Conservation (phyloP, 192 early-diverging fungal species). For the Coemansia sp. region DNA sequence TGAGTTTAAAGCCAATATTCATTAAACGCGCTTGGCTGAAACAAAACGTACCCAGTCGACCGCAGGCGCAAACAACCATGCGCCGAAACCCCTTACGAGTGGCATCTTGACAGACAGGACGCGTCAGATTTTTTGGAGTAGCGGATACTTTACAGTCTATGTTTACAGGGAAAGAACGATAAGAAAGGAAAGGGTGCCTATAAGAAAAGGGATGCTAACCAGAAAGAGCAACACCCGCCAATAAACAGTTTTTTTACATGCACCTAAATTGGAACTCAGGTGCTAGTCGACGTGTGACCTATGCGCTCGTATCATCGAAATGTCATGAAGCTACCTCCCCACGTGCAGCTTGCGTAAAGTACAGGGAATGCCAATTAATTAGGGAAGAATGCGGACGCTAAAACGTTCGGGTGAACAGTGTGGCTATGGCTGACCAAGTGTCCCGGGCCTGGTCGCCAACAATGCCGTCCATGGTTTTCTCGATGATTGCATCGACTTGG, state of each 20-base stretch:
- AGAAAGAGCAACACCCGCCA: not conserved
- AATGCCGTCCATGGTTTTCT: constrained; percentile 40
- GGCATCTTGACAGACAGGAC: no score
- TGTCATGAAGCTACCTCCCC: not conserved
- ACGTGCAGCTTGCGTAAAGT: constrained; percentile 3
- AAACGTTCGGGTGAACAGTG: constrained; percentile 17
- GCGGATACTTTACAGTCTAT: not conserved
- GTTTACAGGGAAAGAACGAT: not conserved
- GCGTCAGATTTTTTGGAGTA: no score
- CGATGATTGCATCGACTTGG: constrained; percentile 14
- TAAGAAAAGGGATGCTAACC: not conserved
- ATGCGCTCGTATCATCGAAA: not conserved
- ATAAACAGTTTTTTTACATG: not conserved
- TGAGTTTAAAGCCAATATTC: not conserved
- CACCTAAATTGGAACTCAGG: not conserved
- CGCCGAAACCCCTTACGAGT: not conserved
- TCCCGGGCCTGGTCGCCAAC: constrained; percentile 47
- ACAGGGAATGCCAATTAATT: not conserved
- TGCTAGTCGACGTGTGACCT: not conserved
- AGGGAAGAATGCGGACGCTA: no score
- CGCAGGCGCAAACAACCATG: not conserved
- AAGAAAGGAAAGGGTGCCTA: no score
- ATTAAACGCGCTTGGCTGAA: not conserved
- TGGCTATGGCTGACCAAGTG: constrained; percentile 33
- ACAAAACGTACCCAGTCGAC: not conserved